Evolutionary conservation across 2,329 filamentous ascomycete genomes (phyloP), one percentile per base, ranked within the genome.

Genomic region (Epichloe glyceriae): DNA sequence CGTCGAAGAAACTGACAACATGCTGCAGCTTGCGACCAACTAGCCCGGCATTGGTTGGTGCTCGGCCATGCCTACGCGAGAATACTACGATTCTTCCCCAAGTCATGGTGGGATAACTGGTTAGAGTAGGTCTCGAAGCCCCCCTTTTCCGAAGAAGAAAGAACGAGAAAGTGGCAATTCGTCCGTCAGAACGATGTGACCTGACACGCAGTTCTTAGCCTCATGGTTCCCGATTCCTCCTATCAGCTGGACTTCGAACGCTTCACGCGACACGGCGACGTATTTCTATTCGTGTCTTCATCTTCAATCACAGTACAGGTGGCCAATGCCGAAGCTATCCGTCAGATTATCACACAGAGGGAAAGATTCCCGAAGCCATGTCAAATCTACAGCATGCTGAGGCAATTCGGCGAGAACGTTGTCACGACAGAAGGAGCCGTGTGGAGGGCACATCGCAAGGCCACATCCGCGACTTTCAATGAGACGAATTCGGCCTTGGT

Each of bases 381-480:
- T 7, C 62, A 64, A 30, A 59, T 58, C 19, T 71, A 70, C 56
- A 60, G 55, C 51, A 62, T 68, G 42, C 55, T 72, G 48, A 55
- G 60, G 14, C 59, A 64, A 50, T 90, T 84, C 61, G 86, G 86
- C 37, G 73, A 79, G 51, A 91, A 87, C 61, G 75, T 90, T 2
- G 67, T 90, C 20, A 80, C 79, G 0, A 80, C 82, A 2, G 86
- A 90, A 63, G 85, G 85, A 1, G 62, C 70, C 1, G 66, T 76
- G 30, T 91, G 85, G 86, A 80, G 81, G 34, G 74, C 78, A 65
- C 86, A 91, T 63, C 78, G 86, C 54, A 88, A 85, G 66, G 75
- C 82, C 42, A 84, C 81, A 0, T 78, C 82, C 30, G 80, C 85
- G 0, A 79, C 79, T 4, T 90, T 91, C 65, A 87, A 83, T 52